Evolutionary conservation across 2,329 filamentous ascomycete species (phyloP), one percentile per base, ranked within the genome.

Genomic region (Colletotrichum sp.): DNA sequence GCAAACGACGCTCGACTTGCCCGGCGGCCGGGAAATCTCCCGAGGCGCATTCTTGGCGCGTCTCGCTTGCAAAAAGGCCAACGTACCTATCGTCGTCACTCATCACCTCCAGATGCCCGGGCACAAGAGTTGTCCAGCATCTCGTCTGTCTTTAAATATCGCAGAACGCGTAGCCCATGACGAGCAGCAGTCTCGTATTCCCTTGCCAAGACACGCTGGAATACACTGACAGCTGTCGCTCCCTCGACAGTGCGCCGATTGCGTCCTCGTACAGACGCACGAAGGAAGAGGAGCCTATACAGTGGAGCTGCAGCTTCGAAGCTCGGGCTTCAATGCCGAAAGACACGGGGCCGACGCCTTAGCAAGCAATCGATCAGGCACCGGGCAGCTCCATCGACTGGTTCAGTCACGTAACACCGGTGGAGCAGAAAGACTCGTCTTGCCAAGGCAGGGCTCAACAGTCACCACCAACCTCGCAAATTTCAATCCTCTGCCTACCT

Each of bases 261-360:
- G 62, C 32, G 62, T 62, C 62, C 43, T 75, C 39, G 22, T 27
- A 60, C 43, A 48, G 32, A 72, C n/a, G 55, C 30, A 27, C 27
- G 34, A 68, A 52, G 56, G 58, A 56, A 60, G 43, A 72, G 67
- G 70, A 76, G 70, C 34, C 64, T 76, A 76, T 76, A 68, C 28
- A 74, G 74, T 74, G 74, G 70, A 60, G 74, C 73, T 30, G 22
- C 56, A 30, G 55, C 56, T 27, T 67, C 27, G 18, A 68, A 28
- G 8, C 36, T 75, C 64, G 73, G 73, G 64, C 56, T 67, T n/a
- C 13, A 73, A 73, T 34, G 73, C 73, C 73, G 73, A 73, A 73
- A 22, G 43, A 43, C 10, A 64, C 25, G 68, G 69, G 32, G 25
- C 39, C 56, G 39, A 73, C 27, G 36, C n/a, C 67, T 32, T 25